These are phyloP conservation scores for Salmacisia buchloeana DNA, from an alignment of 1,284 basidiomycete genomes.

Conservation along the genomic window DNA sequence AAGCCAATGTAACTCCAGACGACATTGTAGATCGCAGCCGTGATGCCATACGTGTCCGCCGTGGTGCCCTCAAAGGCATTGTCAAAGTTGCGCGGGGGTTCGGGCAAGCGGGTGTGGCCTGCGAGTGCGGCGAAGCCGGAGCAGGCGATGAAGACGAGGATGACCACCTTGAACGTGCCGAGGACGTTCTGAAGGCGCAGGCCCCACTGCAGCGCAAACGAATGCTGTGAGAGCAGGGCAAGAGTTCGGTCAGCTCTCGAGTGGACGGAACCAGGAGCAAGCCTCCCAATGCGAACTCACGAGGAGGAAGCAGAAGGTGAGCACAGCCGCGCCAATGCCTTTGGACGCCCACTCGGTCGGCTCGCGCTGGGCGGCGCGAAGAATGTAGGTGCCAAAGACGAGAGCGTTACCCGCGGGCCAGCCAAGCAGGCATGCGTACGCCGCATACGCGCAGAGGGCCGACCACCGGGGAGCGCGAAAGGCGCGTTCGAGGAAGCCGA, in stretches of 20 bases:
- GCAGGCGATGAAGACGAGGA: slow-evolving; percentile 60
- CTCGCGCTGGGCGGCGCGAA: slow-evolving; percentile 55
- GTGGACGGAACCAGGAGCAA: too few relatives aligned
- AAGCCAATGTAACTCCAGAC: slow-evolving; percentile 60
- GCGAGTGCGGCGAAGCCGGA: slow-evolving; percentile 59
- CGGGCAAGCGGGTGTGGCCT: slow-evolving; percentile 53
- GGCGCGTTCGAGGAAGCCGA: slow-evolving; percentile 69
- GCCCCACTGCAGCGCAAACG: slow-evolving; percentile 55
- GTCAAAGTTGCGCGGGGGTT: slow-evolving; percentile 56
- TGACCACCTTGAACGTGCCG: slow-evolving; percentile 62
- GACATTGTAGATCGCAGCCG: slow-evolving; percentile 38
- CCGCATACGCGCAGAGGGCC: slow-evolving; percentile 60
- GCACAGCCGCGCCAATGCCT: slow-evolving; percentile 61
- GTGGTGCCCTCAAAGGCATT: slow-evolving; percentile 58
- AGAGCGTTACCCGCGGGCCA: slow-evolving; percentile 62
- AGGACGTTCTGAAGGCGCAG: slow-evolving; percentile 63
- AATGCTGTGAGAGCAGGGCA: background rate
- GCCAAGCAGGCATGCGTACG: slow-evolving; percentile 62
- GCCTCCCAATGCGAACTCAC: slow-evolving; percentile 62
- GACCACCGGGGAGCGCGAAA: slow-evolving; percentile 63
- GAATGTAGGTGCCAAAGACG: slow-evolving; percentile 57
- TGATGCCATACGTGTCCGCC: slow-evolving; percentile 48
- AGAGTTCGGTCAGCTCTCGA: too few relatives aligned
- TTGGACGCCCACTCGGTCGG: slow-evolving; percentile 57
- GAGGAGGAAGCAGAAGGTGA: slow-evolving; percentile 52